Evolutionary conservation across 495 filamentous ascomycete genomes (phyloP), one percentile per base, ranked within the genome.

Genomic region (Bombardia bombarda): DNA sequence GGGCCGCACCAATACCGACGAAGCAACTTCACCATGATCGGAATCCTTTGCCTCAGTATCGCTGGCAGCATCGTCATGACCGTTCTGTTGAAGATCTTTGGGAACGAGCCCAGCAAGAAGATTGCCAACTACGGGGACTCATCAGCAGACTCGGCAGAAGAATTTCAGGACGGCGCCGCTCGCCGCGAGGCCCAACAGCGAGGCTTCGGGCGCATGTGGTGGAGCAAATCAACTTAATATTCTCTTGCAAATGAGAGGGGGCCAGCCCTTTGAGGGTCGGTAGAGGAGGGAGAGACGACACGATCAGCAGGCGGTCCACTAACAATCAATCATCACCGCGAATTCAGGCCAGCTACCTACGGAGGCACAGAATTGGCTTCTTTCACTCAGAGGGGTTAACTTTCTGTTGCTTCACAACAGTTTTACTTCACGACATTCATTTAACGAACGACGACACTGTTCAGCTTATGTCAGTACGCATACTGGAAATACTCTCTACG

Each of bases 21-120:
- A 60, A 92, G 87, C 61, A 94, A 90, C 53, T 59, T 89, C 44
- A 78, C 83, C 31, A 93, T 94, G 88, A 76, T 94, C 26, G 88
- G 86, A 9, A 94, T 95, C 44, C 61, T 95, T 19, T 78, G 76
- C 50, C 61, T 78, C 23, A 90, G 86, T 62, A 90, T 94, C 37
- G 46, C 85, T 2, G 79, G 81, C 50, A 79, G 83, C 12, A 52
- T 78, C 7, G 48, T 69, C 28, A 86, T 89, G 82, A 73, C 79
- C 25, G 49, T 81, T n/a, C 52, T 86, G 39, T 62, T 90, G 22
- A 72, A 69, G 38, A 40, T 82, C 23, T 63, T 85, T 42, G 82
- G 83, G 38, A 78, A 78, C 42, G 53, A 68, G 30, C 60, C 72
- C 2, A 70, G 57, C 43, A 58, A 61, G 4, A 77, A 75, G 52